A percentile compares a stretch with the other conserved stretches of the same genome.
phyloP scores from a whole-genome alignment of 208 protist genomes.

The Crithidia fasciculata region DNA sequence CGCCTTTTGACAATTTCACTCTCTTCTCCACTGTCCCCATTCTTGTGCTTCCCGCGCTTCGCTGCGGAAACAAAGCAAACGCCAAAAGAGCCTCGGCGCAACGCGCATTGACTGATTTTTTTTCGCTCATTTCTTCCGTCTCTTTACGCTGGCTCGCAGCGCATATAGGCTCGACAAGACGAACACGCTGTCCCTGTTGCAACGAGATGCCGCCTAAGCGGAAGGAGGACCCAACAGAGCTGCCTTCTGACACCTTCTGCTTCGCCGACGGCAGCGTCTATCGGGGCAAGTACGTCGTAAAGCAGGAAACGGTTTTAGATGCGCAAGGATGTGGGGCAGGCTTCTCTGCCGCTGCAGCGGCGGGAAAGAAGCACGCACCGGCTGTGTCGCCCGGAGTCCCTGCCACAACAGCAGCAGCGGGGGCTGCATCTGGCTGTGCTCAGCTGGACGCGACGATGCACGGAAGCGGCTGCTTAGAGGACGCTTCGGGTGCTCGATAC shows the following conservation, averaged over 20 bases:
- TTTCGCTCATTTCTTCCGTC: no score
- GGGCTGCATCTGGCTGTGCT: background rate
- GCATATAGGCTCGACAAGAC: no score
- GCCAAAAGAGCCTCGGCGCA: no score
- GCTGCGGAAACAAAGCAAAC: no score
- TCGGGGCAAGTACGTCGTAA: slow-evolving; percentile 51
- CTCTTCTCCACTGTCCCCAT: no score
- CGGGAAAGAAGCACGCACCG: slow-evolving; percentile 20
- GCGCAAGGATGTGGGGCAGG: slow-evolving; percentile 7
- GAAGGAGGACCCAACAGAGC: slow-evolving; percentile 74
- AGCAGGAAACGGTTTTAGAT: slow-evolving; percentile 24
- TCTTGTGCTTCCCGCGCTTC: no score
- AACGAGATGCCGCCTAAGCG: slow-evolving; percentile 60
- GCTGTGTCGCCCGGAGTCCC: background rate
- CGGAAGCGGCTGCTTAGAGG: slow-evolving; percentile 37
- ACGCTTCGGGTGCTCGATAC: slow-evolving; percentile 73
- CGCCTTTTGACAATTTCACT: no score
- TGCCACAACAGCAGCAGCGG: background rate
- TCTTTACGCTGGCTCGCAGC: no score
- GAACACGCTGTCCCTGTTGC: background rate
- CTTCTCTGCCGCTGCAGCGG: slow-evolving; percentile 6
- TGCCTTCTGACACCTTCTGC: slow-evolving; percentile 52
- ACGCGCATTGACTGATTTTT: no score
- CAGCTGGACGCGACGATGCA: slow-evolving; percentile 27
- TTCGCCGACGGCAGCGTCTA: slow-evolving; percentile 77